These are phyloP conservation scores for Pleurotus ostreatus DNA, from an alignment of 768 basidiomycete genomes.

Conservation along the genomic window DNA sequence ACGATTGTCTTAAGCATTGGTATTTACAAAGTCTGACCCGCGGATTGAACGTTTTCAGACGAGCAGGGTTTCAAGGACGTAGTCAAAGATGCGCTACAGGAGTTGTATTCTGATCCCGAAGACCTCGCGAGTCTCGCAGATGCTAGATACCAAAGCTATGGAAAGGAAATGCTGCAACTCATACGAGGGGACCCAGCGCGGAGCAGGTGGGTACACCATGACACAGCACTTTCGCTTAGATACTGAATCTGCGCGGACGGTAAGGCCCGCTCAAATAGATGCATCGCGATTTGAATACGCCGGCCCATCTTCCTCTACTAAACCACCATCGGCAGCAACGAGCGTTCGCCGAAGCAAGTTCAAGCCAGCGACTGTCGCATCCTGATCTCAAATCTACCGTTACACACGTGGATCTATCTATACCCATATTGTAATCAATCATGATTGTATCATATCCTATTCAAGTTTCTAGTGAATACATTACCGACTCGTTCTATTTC, in stretches of 20 bases:
- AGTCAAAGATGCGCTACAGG: slow-evolving; percentile 37
- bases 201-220: neutral
- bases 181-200: slow-evolving; percentile 27
- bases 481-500: neutral
- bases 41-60: slow-evolving; percentile 19
- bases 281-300: neutral
- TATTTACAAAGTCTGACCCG: too few species aligned
- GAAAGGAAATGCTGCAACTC: slow-evolving; percentile 32
- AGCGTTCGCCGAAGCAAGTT: neutral
- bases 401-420: neutral
- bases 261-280: neutral
- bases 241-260: neutral
- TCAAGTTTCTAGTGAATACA: too few species aligned
- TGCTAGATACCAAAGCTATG: slow-evolving; percentile 26
- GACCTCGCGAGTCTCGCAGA: slow-evolving; percentile 33
- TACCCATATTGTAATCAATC: neutral
- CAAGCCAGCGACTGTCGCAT: neutral
- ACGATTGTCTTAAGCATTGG: neutral
- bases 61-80: slow-evolving; percentile 29
- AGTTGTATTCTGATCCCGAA: slow-evolving; percentile 43
- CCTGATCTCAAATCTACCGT: neutral
- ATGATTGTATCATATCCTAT: neutral
- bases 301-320: neutral
- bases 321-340: neutral
- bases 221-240: neutral